Percentiles rank a stretch among this genome's conserved stretches.
Conservation (phyloP, 2,329 filamentous ascomycete genomes). For the Botrytis elliptica region DNA sequence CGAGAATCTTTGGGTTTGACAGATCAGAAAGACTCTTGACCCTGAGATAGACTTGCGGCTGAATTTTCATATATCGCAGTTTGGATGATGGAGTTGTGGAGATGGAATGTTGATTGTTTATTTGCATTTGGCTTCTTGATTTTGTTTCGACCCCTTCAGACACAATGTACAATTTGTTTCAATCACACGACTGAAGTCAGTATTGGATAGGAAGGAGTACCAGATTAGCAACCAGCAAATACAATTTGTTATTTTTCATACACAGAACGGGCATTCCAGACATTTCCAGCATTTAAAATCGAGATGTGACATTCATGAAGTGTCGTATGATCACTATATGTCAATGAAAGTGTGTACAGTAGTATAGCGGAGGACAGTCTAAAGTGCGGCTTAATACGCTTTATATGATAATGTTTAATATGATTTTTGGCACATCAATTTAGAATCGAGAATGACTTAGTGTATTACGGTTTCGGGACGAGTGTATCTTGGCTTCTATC, state of each 20-base stretch:
- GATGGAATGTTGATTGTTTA: background rate
- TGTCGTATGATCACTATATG: background rate
- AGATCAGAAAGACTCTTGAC: background rate
- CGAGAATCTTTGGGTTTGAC: background rate
- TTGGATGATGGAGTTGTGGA: background rate
- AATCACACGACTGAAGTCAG: background rate
- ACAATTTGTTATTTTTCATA: background rate
- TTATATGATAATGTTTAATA: background rate
- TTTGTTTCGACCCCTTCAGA: background rate
- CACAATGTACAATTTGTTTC: background rate
- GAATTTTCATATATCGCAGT: background rate
- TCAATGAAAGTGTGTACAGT: too few relatives aligned
- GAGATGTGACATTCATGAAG: background rate
- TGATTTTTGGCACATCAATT: background rate
- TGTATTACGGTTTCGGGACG: background rate
- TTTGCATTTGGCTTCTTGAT: background rate
- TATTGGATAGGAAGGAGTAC: background rate
- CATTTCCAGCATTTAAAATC: background rate
- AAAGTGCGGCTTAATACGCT: accelerated
- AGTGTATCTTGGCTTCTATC: background rate
- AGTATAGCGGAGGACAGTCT: accelerated
- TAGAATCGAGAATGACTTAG: background rate
- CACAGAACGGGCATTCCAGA: background rate
- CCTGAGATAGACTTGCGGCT: background rate
- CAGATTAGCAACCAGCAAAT: background rate